phyloP scores from a whole-genome alignment of 805 yeast species.

The Scheffersomyces spartinae region DNA sequence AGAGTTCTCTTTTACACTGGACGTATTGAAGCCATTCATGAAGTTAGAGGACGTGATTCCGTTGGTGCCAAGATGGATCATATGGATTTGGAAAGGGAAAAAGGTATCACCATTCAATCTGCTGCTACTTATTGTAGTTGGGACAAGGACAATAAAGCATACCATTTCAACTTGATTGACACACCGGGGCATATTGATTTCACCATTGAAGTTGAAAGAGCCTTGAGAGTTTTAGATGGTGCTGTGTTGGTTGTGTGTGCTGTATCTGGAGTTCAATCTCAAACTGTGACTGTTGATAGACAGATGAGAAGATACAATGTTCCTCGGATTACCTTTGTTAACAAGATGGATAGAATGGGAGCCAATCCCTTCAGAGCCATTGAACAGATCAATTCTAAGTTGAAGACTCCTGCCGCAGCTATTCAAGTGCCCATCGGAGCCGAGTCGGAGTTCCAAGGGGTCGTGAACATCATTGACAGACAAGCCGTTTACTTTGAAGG shows the following conservation, averaged over 20 bases:
- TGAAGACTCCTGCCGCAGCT: slow-evolving; percentile 93
- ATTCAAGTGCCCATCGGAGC: slow-evolving; percentile 96
- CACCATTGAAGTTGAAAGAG: slow-evolving; percentile 97
- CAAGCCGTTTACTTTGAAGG: slow-evolving; percentile 88
- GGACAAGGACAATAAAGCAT: slow-evolving; percentile 60
- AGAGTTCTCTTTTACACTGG: slow-evolving; percentile 95
- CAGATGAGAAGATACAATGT: slow-evolving; percentile 98
- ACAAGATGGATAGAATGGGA: slow-evolving; percentile 99
- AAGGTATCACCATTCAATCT: slow-evolving; percentile 96
- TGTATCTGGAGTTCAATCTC: slow-evolving; percentile 96
- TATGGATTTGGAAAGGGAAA: slow-evolving; percentile 97
- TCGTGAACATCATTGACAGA: slow-evolving; percentile 81
- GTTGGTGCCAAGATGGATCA: slow-evolving; percentile 99
- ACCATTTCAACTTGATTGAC: slow-evolving; percentile 90
- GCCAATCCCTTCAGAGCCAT: slow-evolving; percentile 94
- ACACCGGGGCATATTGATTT: slow-evolving; percentile 99
- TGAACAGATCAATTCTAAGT: slow-evolving; percentile 77
- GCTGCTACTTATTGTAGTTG: slow-evolving; percentile 98
- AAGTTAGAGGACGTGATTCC: slow-evolving; percentile 91
- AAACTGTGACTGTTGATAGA: slow-evolving; percentile 96
- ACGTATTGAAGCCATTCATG: slow-evolving; percentile 92
- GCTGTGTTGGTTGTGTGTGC: slow-evolving; percentile 98
- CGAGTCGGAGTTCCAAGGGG: slow-evolving; percentile 77
- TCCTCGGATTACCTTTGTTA: slow-evolving; percentile 91
- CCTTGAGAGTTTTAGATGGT: slow-evolving; percentile 95